Base-by-base conservation (phyloP, 148 eudicot species). In the Rhododendron vialii region DNA sequence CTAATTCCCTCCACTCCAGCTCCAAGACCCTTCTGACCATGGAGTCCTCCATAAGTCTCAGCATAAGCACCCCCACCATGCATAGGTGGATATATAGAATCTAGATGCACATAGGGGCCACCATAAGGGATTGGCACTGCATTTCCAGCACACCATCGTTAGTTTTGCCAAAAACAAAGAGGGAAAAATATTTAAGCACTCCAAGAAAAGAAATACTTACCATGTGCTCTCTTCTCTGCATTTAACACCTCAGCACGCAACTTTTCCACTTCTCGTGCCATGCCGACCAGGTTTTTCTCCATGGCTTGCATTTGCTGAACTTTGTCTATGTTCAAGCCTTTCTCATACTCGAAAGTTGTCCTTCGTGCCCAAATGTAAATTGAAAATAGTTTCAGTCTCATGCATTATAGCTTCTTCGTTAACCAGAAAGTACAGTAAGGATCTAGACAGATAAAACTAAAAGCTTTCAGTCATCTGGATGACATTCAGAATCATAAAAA, bases 331-430 rank as follows among this genome's bases (percentile, higher is more conserved):
- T 96, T 96, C 61, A 87, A 22, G 55, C 87, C 86, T 89, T 94
- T 96, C 84, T 96, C 95, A 47, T 90, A 86, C 89, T 93, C 96
- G 87, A 95, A 96, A 26, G 94, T 89, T 74, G 88, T 82, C 82
- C 98, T 95, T 78, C 82, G 78, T 71, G 69, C 80, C 51, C 48
- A 57, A 86, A 71, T 33, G 84, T 61, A 50, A 85, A 85, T 75
- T 24, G 18, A 79, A 77, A 26, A 89, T 83, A 5, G 48, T 77
- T 74, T 87, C 75, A 87, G 88, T 81, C 48, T 65, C 22, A 79
- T 47, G 59, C 12, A 69, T 28, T 76, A 85, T 22, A 33, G 13
- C 35, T 14, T 9, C n/a, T 80, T n/a, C 6, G 14, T 28, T 33
- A 45, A 47, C 83, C 15, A 78, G 14, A 85, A 77, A 55, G 45